phyloP scores from a whole-genome alignment of 257 asterid species.

The Ophiorrhiza pumila region DNA sequence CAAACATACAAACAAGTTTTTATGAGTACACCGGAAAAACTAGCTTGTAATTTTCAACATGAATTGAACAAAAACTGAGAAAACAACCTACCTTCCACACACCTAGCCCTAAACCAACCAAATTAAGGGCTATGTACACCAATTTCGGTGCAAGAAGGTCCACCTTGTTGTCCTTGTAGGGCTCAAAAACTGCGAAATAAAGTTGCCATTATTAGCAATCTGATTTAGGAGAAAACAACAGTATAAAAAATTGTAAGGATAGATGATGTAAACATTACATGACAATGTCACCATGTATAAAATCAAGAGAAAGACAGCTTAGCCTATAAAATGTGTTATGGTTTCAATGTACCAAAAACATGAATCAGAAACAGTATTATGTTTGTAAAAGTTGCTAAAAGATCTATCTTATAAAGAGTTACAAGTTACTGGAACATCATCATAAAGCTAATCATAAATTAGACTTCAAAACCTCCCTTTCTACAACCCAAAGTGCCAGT shows the following conservation, averaged over 20 bases:
- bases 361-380: background rate
- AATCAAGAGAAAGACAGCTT: background rate
- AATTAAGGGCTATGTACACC: constrained; percentile 72
- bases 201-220: constrained; percentile 15
- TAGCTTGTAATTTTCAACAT: background rate
- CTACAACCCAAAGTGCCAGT: background rate
- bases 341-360: background rate
- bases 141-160: constrained; percentile 77
- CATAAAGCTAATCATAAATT: background rate
- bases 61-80: background rate
- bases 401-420: background rate
- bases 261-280: background rate
- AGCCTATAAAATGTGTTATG: background rate
- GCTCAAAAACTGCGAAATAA: constrained; percentile 74
- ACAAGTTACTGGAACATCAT: background rate
- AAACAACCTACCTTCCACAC: constrained; percentile 77
- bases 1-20: constrained; percentile 12
- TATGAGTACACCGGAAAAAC: constrained; percentile 11
- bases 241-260: background rate
- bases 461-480: background rate
- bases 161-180: constrained; percentile 86
- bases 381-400: background rate
- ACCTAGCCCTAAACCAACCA: constrained; percentile 87
- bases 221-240: background rate
- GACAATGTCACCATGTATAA: background rate